Evolutionary conservation across 169 alveolate genomes (phyloP).

Genomic region (Cryptosporidium ubiquitum): DNA sequence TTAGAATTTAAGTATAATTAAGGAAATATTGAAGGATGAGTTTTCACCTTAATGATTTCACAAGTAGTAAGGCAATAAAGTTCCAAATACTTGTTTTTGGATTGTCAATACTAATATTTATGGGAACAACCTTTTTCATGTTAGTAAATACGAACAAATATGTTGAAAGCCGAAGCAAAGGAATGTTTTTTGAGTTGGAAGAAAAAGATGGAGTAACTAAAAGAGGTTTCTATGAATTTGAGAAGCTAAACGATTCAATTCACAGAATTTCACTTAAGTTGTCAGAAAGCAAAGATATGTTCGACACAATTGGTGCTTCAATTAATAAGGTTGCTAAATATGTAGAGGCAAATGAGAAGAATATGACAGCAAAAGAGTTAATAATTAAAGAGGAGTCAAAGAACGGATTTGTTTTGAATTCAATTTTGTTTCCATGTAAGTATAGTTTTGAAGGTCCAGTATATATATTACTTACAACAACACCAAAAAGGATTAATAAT

Average conservation of each 20-base stretch:
- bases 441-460: constrained; percentile 72
- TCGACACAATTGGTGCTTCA: constrained; percentile 54
- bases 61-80: not conserved
- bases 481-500: constrained; percentile 55
- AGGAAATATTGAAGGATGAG: not conserved
- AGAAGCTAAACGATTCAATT: constrained; percentile 13
- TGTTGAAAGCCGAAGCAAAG: not conserved
- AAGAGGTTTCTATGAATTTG: not conserved
- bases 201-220: not conserved
- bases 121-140: constrained; percentile 26
- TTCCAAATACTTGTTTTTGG: constrained; percentile 14
- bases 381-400: constrained; percentile 58
- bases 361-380: constrained; percentile 21
- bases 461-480: constrained; percentile 67
- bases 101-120: constrained; percentile 11
- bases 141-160: not conserved
- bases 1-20: not conserved
- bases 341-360: constrained; percentile 71
- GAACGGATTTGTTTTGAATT: constrained; percentile 25
- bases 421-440: constrained; percentile 64
- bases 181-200: not conserved
- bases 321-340: constrained; percentile 43
- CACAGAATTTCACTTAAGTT: constrained; percentile 29
- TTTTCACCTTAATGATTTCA: not conserved
- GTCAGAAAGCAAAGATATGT: constrained; percentile 67